Evolutionary conservation across 352 stramenopile species (phyloP).

Genomic region (Pythium rishiriense): DNA sequence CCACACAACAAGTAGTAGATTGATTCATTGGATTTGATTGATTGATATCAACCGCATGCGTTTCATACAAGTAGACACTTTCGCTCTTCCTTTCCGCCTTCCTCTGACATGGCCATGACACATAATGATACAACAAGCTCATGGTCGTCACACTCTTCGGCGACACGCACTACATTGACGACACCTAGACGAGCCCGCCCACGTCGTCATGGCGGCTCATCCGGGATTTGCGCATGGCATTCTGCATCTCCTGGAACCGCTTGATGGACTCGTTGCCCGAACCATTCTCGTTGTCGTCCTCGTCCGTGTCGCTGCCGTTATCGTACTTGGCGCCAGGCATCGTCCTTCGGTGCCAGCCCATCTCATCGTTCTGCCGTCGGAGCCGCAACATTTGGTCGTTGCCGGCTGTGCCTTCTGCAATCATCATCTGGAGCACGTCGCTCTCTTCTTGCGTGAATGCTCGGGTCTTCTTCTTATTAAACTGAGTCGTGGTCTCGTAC

Average conservation of each 20-base stretch:
- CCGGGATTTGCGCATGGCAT: slow-evolving; percentile 42
- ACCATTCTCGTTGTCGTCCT: slow-evolving; percentile 32
- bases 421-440: slow-evolving; percentile 79
- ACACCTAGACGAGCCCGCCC: slow-evolving; percentile 20
- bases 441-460: slow-evolving; percentile 69
- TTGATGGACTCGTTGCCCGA: slow-evolving; percentile 31
- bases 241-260: slow-evolving; percentile 34
- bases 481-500: slow-evolving; percentile 52
- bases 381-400: slow-evolving; percentile 70
- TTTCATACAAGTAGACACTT: slow-evolving; percentile 16
- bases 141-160: not conserved
- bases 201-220: slow-evolving; percentile 24
- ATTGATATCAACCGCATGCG: slow-evolving; percentile 24
- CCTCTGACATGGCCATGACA: not conserved
- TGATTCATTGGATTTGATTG: slow-evolving; percentile 22
- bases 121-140: not conserved
- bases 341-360: slow-evolving; percentile 56
- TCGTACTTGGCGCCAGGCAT: slow-evolving; percentile 36
- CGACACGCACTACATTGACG: not conserved
- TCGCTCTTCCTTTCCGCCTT: not conserved
- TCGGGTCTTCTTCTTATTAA: slow-evolving; percentile 54
- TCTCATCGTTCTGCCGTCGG: slow-evolving; percentile 61
- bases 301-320: slow-evolving; percentile 56
- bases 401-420: slow-evolving; percentile 68
- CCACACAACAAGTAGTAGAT: slow-evolving; percentile 16